Evolutionary conservation across 2,329 filamentous ascomycete species (phyloP).

Genomic region (Eutypa lata): DNA sequence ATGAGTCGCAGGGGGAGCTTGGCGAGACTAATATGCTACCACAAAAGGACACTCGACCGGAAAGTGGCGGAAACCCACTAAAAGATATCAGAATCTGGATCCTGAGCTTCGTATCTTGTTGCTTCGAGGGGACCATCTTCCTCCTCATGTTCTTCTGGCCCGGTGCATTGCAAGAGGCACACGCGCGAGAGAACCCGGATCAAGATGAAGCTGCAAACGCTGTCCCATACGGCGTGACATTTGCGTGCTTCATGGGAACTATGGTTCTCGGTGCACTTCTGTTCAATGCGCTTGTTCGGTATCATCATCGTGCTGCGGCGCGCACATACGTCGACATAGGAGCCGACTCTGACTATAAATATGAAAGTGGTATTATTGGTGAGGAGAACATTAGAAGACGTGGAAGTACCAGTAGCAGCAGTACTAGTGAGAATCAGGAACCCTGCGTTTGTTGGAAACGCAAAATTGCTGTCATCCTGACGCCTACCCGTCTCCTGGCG

Average conservation of each 20-base stretch:
- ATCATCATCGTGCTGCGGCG: constrained; percentile 5
- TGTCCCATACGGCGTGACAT: constrained; percentile 48
- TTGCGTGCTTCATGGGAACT: constrained; percentile 56
- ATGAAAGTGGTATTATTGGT: not conserved
- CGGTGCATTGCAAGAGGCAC: constrained; percentile 26
- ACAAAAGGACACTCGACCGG: not conserved
- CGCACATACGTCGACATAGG: not conserved
- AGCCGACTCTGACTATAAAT: no score
- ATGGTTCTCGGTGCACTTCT: constrained; percentile 57
- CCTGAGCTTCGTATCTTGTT: constrained; percentile 30
- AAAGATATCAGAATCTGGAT: constrained; percentile 26
- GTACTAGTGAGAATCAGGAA: not conserved
- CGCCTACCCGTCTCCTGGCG: constrained; percentile 17
- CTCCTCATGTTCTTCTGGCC: constrained; percentile 33
- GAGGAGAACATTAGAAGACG: not conserved
- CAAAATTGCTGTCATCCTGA: not conserved
- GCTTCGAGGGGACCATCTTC: constrained; percentile 32
- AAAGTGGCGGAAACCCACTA: not conserved
- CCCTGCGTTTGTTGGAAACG: not conserved
- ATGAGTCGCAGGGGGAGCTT: not conserved
- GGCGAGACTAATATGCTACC: not conserved
- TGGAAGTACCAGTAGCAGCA: not conserved
- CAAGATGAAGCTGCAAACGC: constrained; percentile 6
- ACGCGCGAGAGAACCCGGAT: constrained; percentile 9
- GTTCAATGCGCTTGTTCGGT: constrained; percentile 38